phyloP scores from a whole-genome alignment of 2,329 filamentous ascomycete genomes.

The Fusarium sp. region DNA sequence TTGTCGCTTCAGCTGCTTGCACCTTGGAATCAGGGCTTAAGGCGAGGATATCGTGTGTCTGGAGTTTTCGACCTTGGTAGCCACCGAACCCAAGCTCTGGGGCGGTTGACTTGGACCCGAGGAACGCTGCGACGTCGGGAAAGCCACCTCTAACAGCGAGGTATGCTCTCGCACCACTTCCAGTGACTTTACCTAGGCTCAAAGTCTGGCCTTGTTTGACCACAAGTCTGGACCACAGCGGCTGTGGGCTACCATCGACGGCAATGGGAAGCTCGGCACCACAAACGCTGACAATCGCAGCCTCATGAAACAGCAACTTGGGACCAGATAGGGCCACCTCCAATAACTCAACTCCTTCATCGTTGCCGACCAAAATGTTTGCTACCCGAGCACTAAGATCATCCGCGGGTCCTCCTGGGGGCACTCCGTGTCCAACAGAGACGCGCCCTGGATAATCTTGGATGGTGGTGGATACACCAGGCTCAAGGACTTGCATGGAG shows the following conservation, averaged over 20 bases:
- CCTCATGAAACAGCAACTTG: neutral
- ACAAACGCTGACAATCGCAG: neutral
- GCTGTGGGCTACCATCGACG: neutral
- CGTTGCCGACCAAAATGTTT: neutral
- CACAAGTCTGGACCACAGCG: neutral
- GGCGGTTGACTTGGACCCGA: constrained; percentile 67
- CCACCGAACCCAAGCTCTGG: constrained; percentile 67
- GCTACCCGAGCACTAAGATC: neutral
- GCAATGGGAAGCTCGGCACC: neutral
- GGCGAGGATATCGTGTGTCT: constrained; percentile 46
- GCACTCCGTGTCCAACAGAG: neutral
- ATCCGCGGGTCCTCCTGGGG: neutral
- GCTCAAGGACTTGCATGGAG: neutral
- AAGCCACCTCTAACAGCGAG: constrained; percentile 21
- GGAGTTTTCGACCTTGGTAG: constrained; percentile 65
- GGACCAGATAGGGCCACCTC: neutral
- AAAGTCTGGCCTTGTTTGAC: neutral
- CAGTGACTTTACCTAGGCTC: neutral
- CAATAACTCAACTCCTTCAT: neutral
- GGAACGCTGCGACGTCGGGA: constrained; percentile 61
- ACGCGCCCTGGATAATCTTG: neutral
- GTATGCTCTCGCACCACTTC: neutral
- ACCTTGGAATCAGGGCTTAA: neutral
- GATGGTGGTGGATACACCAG: neutral
- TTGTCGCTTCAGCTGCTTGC: too few species aligned